phyloP scores from a whole-genome alignment of 352 stramenopile species.

The Halophytophthora batemanensis region DNA sequence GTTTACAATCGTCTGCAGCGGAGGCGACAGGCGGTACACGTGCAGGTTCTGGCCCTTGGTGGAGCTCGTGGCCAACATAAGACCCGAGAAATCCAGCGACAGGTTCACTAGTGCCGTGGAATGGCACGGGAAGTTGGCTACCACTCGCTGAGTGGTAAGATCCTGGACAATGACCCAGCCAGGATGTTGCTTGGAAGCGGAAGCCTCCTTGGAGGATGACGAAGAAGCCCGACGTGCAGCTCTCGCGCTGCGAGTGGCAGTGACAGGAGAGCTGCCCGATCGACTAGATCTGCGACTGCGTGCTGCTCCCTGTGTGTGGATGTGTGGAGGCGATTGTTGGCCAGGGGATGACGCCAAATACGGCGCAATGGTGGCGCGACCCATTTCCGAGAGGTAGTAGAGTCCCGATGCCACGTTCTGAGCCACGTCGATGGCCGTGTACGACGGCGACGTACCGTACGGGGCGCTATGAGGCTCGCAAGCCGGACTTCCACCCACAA shows the following conservation, averaged over 20 bases:
- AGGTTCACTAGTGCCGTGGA: constrained; percentile 66
- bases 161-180: constrained; percentile 76
- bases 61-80: constrained; percentile 75
- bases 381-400: constrained; percentile 82
- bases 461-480: constrained; percentile 19
- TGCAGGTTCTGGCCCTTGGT: constrained; percentile 86
- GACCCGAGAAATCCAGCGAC: constrained; percentile 73
- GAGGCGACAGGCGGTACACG: constrained; percentile 72
- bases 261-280: constrained; percentile 13
- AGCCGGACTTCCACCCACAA: constrained; percentile 33
- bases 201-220: neutral
- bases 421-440: constrained; percentile 76
- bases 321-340: constrained; percentile 15
- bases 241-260: neutral
- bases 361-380: constrained; percentile 60
- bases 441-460: constrained; percentile 37
- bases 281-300: constrained; percentile 9
- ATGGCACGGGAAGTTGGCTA: constrained; percentile 79
- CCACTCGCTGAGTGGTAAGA: constrained; percentile 49
- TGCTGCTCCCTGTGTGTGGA: constrained; percentile 13
- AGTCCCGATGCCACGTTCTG: constrained; percentile 86
- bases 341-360: constrained; percentile 71
- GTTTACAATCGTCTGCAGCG: constrained; percentile 39
- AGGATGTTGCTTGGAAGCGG: constrained; percentile 26
- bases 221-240: neutral